Conservation (phyloP, 306 rosid species). For the Crataegus laevigata region DNA sequence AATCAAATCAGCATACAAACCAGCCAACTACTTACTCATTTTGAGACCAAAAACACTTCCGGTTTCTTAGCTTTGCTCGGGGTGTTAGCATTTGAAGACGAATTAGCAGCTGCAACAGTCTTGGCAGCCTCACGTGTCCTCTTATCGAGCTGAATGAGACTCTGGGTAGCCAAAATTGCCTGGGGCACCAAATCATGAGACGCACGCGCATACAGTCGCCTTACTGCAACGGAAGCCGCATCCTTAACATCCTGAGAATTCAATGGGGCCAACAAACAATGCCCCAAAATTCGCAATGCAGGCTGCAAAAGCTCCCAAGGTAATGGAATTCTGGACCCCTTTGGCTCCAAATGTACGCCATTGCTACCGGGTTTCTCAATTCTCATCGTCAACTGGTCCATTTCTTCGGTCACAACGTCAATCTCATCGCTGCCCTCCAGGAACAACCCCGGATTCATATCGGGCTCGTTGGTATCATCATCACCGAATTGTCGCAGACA, state of each 20-base stretch:
- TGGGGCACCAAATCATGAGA: slow-evolving; percentile 88
- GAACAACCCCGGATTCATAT: slow-evolving; percentile 13
- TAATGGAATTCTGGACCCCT: slow-evolving; percentile 64
- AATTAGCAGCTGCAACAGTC: slow-evolving; percentile 24
- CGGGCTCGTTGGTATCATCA: not conserved
- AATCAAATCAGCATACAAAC: slow-evolving; percentile 6
- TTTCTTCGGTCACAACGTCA: slow-evolving; percentile 32
- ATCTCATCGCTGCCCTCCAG: slow-evolving; percentile 27
- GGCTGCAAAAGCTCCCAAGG: slow-evolving; percentile 99
- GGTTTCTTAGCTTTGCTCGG: slow-evolving; percentile 86
- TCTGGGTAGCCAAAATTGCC: slow-evolving; percentile 77
- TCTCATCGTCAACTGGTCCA: slow-evolving; percentile 28
- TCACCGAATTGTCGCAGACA: slow-evolving; percentile 47
- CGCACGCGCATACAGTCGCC: slow-evolving; percentile 72
- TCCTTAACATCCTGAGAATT: slow-evolving; percentile 70
- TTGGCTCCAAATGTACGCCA: slow-evolving; percentile 14
- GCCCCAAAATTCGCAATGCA: slow-evolving; percentile 71
- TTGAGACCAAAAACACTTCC: slow-evolving; percentile 76
- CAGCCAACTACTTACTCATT: slow-evolving; percentile 37
- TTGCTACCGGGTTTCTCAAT: slow-evolving; percentile 27
- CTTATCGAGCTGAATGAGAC: slow-evolving; percentile 86
- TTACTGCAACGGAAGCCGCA: slow-evolving; percentile 53
- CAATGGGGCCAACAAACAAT: slow-evolving; percentile 81
- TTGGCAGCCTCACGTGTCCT: slow-evolving; percentile 42
- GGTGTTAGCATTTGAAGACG: slow-evolving; percentile 64